These are phyloP conservation scores for Vitis hybrid DNA, from an alignment of 177 flowering plant species.

Conservation along the genomic window DNA sequence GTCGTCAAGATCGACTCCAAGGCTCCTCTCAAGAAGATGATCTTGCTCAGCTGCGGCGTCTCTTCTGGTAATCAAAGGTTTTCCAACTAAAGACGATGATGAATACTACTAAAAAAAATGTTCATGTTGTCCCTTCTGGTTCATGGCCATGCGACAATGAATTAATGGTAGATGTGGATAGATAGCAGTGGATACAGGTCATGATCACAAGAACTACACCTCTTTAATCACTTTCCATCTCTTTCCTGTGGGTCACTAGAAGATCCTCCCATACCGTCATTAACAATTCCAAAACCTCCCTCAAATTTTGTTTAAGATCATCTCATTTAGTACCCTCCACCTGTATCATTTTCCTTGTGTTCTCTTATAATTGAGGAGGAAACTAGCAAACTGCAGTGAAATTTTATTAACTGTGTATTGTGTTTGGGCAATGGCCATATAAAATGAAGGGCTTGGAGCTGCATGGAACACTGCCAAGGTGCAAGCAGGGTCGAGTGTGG, in stretches of 20 bases:
- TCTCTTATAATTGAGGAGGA: too few species aligned
- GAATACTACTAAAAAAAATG: too few species aligned
- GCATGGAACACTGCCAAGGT: conserved; percentile 74
- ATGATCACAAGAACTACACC: not conserved
- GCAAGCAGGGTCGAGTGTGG: conserved; percentile 49
- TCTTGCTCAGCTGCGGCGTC: conserved; percentile 67
- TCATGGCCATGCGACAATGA: not conserved
- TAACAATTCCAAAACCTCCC: too few species aligned
- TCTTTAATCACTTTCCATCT: not conserved
- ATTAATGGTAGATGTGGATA: too few species aligned
- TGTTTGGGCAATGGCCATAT: not conserved
- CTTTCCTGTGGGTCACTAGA: not conserved
- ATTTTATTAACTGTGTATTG: not conserved
- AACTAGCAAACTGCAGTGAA: too few species aligned
- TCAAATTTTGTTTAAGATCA: too few species aligned
- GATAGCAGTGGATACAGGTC: too few species aligned
- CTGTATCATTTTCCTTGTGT: too few species aligned
- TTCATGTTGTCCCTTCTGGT: too few species aligned
- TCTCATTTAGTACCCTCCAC: too few species aligned
- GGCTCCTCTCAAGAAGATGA: conserved; percentile 53
- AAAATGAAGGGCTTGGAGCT: conserved; percentile 57
- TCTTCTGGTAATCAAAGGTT: conserved; percentile 50
- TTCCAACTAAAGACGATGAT: too few species aligned
- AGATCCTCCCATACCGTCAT: too few species aligned
- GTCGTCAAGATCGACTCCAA: conserved; percentile 56